A percentile compares a stretch with the other conserved stretches of the same genome.
These are phyloP conservation scores for Nephromyces sp. DNA, from an alignment of 169 alveolate species.

Conservation along the genomic window DNA sequence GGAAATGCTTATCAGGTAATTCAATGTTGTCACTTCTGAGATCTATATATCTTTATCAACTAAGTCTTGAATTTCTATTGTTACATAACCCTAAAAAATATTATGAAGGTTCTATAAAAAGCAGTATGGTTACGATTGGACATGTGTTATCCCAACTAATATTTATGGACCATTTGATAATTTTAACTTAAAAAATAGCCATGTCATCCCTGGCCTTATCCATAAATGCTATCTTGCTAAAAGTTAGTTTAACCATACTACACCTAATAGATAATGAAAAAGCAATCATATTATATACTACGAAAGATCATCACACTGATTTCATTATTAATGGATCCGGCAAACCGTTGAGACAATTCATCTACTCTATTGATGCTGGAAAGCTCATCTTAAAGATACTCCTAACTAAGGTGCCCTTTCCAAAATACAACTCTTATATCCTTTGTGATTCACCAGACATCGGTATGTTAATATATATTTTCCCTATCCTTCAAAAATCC, in stretches of 20 bases:
- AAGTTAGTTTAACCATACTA: conserved; percentile 7
- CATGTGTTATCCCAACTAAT: conserved; percentile 38
- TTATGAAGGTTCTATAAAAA: conserved; percentile 6
- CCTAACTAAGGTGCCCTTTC: not conserved
- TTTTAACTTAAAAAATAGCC: conserved; percentile 23
- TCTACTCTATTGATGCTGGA: conserved; percentile 40
- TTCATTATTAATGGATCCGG: conserved; percentile 36
- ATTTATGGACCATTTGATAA: conserved; percentile 45
- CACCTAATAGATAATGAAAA: not conserved
- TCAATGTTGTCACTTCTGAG: not conserved
- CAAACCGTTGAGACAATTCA: conserved; percentile 39
- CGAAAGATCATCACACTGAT: conserved; percentile 11
- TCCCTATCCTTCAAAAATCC: not conserved
- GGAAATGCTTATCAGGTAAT: conserved; percentile 21
- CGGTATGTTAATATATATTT: not conserved
- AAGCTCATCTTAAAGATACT: conserved; percentile 18
- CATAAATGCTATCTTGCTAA: conserved; percentile 36
- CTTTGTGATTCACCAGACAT: not conserved
- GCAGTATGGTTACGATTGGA: conserved; percentile 11
- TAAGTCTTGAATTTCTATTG: no score
- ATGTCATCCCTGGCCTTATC: conserved; percentile 43
- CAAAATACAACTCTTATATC: not conserved
- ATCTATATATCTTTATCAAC: no score
- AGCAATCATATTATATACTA: not conserved
- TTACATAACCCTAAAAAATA: no score